Evolutionary conservation across 2,329 filamentous ascomycete genomes (phyloP), one percentile per base, ranked within the genome.

Genomic region (Penicillium sp.): DNA sequence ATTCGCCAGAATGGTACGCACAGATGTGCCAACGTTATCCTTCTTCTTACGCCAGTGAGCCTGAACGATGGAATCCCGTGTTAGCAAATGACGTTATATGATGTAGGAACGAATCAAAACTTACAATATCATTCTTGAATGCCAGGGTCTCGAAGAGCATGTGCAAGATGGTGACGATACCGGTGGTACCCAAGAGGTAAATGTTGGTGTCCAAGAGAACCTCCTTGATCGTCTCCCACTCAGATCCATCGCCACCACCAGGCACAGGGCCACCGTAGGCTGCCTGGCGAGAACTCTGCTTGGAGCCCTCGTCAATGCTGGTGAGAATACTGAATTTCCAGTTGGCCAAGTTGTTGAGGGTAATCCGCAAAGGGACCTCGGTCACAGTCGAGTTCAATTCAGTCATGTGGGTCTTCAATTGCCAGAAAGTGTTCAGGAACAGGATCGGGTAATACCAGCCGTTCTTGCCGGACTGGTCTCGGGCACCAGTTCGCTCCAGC

Each of bases 21-120:
- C 91, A 1, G 93, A 97, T 50, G 97, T 96, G 66, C 95, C 95
- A 30, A 99, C 91, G 62, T 97, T 95, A 81, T 98, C 96, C 84
- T 99, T 99, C 89, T 99, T 99, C 84, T 98, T 97, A 75, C 93
- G 92, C 88, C 95, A 99, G 80, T 99, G 95, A 53, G 93, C 84
- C 80, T 81, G 53, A 13, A 33, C 22, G 45, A 17, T 53, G 19
- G 3, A 55, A n/a, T 15, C 35, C 10, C 26, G 15, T 13, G 53
- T 71, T 60, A 73, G 71, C 30, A 33, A 30, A 9, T 12, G 12
- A 8, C 6, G 19, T 4, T 10, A 7, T 13, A 12, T n/a, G 19
- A 19, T 12, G 5, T 10, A 55, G 24, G n/a, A 53, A 44, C 33
- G 10, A n/a, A n/a, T 28, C 40, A 53, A 26, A 12, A 72, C 80